Percentiles rank a stretch among this genome's conserved stretches.
Conservation (phyloP, 305 asterid genomes). For the Fraxinus floribunda region DNA sequence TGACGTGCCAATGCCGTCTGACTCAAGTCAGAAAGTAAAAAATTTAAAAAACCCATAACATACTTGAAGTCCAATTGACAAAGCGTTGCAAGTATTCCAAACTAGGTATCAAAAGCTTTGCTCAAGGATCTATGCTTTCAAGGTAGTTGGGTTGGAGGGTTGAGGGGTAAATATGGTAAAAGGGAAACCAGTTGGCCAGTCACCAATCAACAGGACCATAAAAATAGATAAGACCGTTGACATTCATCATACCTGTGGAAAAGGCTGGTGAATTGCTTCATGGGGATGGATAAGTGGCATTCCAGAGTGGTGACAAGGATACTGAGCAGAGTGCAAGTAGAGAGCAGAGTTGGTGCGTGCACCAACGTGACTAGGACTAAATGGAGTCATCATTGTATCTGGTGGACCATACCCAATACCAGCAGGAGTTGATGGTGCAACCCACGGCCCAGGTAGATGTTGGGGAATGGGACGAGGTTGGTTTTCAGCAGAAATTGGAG, state of each 20-base stretch:
- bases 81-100: background rate
- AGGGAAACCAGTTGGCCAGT: background rate
- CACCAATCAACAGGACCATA: background rate
- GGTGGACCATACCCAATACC: constrained; percentile 84
- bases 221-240: constrained; percentile 1
- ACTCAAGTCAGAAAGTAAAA: background rate
- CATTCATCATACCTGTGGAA: constrained; percentile 66
- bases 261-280: constrained; percentile 75
- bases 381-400: constrained; percentile 75
- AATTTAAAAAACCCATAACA: background rate
- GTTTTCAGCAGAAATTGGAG: constrained; percentile 68
- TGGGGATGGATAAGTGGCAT: constrained; percentile 72
- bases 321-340: constrained; percentile 75
- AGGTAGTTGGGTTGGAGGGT: background rate
- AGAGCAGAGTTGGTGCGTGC: constrained; percentile 59
- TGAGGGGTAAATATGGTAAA: background rate
- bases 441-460: constrained; percentile 78
- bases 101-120: background rate
- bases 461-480: constrained; percentile 75
- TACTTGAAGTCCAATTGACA: background rate
- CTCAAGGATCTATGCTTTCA: background rate
- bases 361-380: constrained; percentile 63
- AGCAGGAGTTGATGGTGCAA: constrained; percentile 56
- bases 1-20: background rate
- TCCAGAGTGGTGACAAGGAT: constrained; percentile 82